Conservation (phyloP, 768 basidiomycete genomes). For the Boletellus ananas region DNA sequence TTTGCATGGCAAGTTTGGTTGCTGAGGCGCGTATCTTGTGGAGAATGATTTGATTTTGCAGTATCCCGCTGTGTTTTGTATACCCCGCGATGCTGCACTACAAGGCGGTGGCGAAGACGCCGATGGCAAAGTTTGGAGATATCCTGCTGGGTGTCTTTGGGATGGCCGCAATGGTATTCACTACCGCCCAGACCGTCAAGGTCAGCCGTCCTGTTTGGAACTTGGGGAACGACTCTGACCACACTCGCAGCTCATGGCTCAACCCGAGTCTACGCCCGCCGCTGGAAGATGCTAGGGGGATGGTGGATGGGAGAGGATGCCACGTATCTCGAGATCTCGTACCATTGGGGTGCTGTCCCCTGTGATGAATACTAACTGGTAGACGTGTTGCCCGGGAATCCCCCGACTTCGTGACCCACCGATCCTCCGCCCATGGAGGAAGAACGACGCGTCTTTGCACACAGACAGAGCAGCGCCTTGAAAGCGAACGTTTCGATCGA, state of each 20-base stretch:
- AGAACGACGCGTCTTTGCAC: background rate
- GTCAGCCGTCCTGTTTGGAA: conserved; percentile 31
- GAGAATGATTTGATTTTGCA: conserved; percentile 30
- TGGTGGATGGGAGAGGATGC: background rate
- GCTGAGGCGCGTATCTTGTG: background rate
- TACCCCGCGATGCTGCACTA: conserved; percentile 94
- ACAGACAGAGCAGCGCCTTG: no score
- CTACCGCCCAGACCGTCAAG: conserved; percentile 73
- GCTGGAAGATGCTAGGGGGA: conserved; percentile 30
- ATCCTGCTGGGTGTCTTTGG: conserved; percentile 77
- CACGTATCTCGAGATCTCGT: conserved; percentile 10
- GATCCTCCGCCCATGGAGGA: conserved; percentile 22
- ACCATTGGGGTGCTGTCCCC: conserved; percentile 5
- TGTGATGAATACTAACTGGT: conserved; percentile 10
- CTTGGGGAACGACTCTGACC: conserved; percentile 9
- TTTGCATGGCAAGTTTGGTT: conserved; percentile 75
- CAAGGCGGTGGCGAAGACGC: conserved; percentile 75
- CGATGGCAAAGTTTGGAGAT: conserved; percentile 62
- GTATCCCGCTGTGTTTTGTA: conserved; percentile 90
- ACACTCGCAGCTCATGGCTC: conserved; percentile 52
- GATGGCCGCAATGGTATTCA: conserved; percentile 65
- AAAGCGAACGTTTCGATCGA: conserved; percentile 4
- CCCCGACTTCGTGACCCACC: conserved; percentile 10
- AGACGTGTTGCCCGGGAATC: conserved; percentile 14
- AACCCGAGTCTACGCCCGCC: conserved; percentile 34